Base-by-base conservation (phyloP, 2,329 filamentous ascomycete species). In the Paramyrothecium sp. region DNA sequence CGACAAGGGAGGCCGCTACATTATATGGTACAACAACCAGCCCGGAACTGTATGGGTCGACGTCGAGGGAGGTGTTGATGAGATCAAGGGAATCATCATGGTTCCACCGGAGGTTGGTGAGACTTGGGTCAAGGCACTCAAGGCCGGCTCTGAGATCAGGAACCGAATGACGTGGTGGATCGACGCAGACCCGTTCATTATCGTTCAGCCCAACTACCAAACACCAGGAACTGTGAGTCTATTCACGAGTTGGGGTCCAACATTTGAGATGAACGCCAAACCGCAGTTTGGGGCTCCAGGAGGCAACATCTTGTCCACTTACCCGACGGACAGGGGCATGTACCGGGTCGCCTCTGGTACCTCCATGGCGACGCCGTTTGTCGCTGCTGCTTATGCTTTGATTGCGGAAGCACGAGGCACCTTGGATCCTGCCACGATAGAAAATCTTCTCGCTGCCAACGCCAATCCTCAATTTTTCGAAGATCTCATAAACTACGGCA, bases 231-330 rank as follows among this genome's bases (percentile, higher is more conserved):
- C 67, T 23, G 57, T 75, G 26, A 71, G 65, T 51, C 64, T 61
- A 0, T 75, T 67, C 56, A 73, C 69, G 12, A 71, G 70, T 26
- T 79, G 76, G 76, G 76, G 76, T 2, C 77, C 77, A 3, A 72
- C 69, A 1, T 74, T 72, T 57, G 73, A 78, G 44, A 67, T 75
- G 34, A 65, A 71, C 38, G 66, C 76, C n/a, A 75, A 73, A 57
- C 75, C 76, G 13, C 66, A 76, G 48, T 59, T 51, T 21, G 49
- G 49, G 7, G 49, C 49, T n/a, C 49, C 49, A 7, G 49, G 49
- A 7, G 49, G 49, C 21, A 51, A 51, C 49, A 51, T 51, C 23
- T 22, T 51, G 10, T 51, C 49, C 21, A 51, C 49, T 13, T 33
- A 33, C 8, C 49, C 49, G 10, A 13, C 11, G 19, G 23, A 16